A percentile compares a stretch with the other conserved stretches of the same genome.
Conservation (phyloP, 331 rosid genomes). For the Malus hybrid region DNA sequence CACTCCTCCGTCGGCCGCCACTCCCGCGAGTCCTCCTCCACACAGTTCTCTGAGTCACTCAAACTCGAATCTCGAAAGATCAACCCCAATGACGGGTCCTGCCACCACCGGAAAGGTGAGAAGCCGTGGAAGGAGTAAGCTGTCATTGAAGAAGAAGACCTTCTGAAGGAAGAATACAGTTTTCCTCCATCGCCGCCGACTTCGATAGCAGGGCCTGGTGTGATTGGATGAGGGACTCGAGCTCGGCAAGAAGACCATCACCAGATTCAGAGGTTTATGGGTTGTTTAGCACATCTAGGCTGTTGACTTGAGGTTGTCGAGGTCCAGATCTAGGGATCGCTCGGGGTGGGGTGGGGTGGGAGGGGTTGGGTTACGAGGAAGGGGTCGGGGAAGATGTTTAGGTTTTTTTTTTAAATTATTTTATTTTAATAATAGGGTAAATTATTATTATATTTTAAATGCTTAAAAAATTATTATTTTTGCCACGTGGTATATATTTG, state of each 20-base stretch:
- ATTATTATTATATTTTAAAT: too few species aligned
- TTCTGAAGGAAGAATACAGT: constrained; percentile 33
- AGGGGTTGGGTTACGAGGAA: too few species aligned
- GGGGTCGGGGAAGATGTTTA: too few species aligned
- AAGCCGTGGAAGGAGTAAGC: constrained; percentile 73
- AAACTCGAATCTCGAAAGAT: constrained; percentile 74
- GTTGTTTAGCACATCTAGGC: constrained; percentile 3
- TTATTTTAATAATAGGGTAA: too few species aligned
- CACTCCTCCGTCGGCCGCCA: constrained; percentile 75
- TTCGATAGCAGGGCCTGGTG: constrained; percentile 17
- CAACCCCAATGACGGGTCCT: constrained; percentile 47
- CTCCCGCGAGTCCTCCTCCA: constrained; percentile 80
- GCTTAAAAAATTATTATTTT: too few species aligned
- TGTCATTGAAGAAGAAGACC: constrained; percentile 89
- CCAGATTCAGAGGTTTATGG: constrained; percentile 2
- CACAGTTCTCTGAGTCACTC: constrained; percentile 71
- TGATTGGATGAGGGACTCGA: constrained; percentile 19
- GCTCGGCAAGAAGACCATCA: constrained; percentile 20
- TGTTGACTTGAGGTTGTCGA: constrained; percentile 3
- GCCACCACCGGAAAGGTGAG: constrained; percentile 31
- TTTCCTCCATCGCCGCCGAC: constrained; percentile 14
- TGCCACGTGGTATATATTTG: too few species aligned
- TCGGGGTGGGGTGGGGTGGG: too few species aligned
- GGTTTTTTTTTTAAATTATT: too few species aligned
- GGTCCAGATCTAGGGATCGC: too few species aligned